These are phyloP conservation scores for Elaeis oleifera DNA, from an alignment of 202 grass and related monocot genomes.

Conservation along the genomic window DNA sequence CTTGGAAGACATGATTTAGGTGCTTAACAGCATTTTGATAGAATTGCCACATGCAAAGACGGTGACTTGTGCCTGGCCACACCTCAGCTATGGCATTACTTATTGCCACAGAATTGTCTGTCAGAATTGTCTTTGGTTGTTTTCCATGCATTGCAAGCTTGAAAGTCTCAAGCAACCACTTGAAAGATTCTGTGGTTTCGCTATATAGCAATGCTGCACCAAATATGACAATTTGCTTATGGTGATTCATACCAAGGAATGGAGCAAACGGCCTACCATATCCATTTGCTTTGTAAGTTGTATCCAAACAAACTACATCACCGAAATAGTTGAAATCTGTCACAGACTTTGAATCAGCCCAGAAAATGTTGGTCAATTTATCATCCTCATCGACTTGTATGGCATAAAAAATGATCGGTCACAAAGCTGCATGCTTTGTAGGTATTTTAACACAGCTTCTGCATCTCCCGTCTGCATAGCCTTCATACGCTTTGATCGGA, in stretches of 20 bases:
- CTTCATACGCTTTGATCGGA: conserved; percentile 59
- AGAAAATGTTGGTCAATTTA: too few relatives aligned
- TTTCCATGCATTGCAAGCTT: conserved; percentile 90
- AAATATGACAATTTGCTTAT: conserved; percentile 4
- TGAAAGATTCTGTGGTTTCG: too few relatives aligned
- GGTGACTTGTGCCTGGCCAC: conserved; percentile 65
- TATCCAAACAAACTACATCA: too few relatives aligned
- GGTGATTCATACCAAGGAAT: too few relatives aligned
- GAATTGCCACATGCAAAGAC: conserved; percentile 63
- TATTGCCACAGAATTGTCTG: conserved; percentile 60
- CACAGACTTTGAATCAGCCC: too few relatives aligned
- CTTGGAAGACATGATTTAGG: conserved; percentile 80
- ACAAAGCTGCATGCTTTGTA: conserved; percentile 30
- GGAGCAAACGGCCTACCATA: conserved; percentile 7
- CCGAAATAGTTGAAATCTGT: too few relatives aligned
- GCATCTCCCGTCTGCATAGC: conserved; percentile 69
- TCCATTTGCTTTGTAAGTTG: conserved; percentile 53
- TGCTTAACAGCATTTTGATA: conserved; percentile 87
- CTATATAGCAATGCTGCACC: conserved; percentile 47
- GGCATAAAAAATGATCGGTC: too few relatives aligned
- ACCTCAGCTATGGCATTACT: conserved; percentile 55
- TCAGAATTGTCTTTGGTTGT: conserved; percentile 55
- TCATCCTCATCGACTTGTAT: too few relatives aligned
- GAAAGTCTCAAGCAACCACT: background rate
- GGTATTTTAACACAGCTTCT: conserved; percentile 72